Evolutionary conservation across 495 filamentous ascomycete species (phyloP).

Genomic region (Annulohypoxylon stygium): DNA sequence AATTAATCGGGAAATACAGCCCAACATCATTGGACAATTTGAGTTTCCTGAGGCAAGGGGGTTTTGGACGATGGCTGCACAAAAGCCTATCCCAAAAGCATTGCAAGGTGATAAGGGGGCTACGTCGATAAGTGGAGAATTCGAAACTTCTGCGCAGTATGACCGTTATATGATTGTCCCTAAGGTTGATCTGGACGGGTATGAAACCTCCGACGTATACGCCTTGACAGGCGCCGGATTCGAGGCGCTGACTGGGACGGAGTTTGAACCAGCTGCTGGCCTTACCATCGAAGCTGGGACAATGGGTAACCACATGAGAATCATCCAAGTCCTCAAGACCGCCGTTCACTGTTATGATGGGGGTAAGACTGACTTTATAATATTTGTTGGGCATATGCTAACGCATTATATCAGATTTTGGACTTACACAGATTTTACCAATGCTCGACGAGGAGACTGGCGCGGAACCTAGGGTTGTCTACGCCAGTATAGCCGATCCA

Average conservation of each 20-base stretch:
- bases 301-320: constrained; percentile 76
- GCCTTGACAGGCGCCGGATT: constrained; percentile 71
- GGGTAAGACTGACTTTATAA: constrained; percentile 67
- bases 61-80: constrained; percentile 74
- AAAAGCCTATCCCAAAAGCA: constrained; percentile 68
- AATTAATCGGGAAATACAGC: constrained; percentile 80
- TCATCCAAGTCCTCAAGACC: constrained; percentile 85
- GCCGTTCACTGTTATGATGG: constrained; percentile 90
- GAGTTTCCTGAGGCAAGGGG: constrained; percentile 71
- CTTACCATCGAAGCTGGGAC: constrained; percentile 84
- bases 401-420: constrained; percentile 72
- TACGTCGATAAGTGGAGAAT: constrained; percentile 63
- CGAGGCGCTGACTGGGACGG: constrained; percentile 75
- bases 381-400: constrained; percentile 52
- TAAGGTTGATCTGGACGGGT: constrained; percentile 67
- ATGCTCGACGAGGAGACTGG: constrained; percentile 89
- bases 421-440: constrained; percentile 87
- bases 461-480: constrained; percentile 77
- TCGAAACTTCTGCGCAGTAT: constrained; percentile 66
- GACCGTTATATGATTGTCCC: constrained; percentile 79
- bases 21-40: constrained; percentile 71
- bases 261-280: constrained; percentile 90
- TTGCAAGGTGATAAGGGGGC: constrained; percentile 64
- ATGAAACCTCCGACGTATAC: constrained; percentile 72
- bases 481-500: constrained; percentile 87